Evolutionary conservation across 305 asterid species (phyloP).

Genomic region (Fraxinus nigra): DNA sequence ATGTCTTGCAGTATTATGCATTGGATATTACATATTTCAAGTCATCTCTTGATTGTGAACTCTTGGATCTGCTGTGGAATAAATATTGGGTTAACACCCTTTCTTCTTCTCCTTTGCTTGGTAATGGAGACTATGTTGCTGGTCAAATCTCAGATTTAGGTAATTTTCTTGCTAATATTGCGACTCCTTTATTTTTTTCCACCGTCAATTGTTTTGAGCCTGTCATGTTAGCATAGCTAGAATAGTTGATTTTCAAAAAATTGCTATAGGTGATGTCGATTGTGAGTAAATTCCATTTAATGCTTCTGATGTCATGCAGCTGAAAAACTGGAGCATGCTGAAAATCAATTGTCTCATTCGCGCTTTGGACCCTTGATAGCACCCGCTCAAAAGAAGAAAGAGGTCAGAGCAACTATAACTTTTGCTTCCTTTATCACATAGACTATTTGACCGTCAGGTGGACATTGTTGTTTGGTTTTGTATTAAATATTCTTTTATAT

Average conservation of each 20-base stretch:
- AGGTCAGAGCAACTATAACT: conserved; percentile 41
- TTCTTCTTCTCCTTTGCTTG: conserved; percentile 94
- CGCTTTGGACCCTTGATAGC: conserved; percentile 71
- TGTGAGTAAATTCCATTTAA: not conserved
- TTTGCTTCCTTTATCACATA: not conserved
- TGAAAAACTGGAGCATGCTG: conserved; percentile 96
- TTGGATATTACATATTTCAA: conserved; percentile 92
- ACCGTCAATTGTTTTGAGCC: conserved; percentile 11
- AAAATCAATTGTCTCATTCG: conserved; percentile 80
- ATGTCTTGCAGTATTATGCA: conserved; percentile 72
- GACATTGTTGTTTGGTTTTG: not conserved
- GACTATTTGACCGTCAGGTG: not conserved
- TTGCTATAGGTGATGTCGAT: not conserved
- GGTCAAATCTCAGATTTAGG: conserved; percentile 97
- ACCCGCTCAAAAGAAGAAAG: conserved; percentile 80
- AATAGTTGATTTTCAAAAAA: conserved; percentile 1
- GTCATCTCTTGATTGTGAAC: conserved; percentile 86
- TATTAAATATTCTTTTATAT: not conserved
- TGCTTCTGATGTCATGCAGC: conserved; percentile 47
- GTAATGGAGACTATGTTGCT: conserved; percentile 95
- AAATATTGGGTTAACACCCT: conserved; percentile 98
- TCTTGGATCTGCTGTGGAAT: conserved; percentile 91
- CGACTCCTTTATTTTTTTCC: conserved; percentile 4
- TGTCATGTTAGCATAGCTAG: conserved; percentile 8
- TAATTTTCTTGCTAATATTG: conserved; percentile 27